A percentile compares a stretch with the other conserved stretches of the same genome.
Conservation (phyloP, 345 rosid genomes). For the Euphorbia peplus region DNA sequence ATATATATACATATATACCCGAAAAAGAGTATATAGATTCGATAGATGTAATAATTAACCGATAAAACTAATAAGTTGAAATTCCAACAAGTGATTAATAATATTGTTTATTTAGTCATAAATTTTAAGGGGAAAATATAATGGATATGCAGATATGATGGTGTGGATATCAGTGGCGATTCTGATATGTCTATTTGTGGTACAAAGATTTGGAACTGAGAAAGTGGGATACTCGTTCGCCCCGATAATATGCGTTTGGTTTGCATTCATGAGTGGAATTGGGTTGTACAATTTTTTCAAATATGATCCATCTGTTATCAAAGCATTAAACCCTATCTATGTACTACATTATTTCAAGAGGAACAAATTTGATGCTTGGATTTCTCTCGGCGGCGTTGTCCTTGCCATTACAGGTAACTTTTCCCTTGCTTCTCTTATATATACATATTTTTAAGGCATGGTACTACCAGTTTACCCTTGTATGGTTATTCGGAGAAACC, state of each 20-base stretch:
- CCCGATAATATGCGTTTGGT: conserved; percentile 34
- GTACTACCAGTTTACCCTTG: no score
- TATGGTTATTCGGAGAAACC: no score
- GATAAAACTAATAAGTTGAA: no score
- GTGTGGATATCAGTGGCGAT: conserved; percentile 31
- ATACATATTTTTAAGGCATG: no score
- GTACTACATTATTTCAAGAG: conserved; percentile 28
- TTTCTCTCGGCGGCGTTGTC: conserved; percentile 35
- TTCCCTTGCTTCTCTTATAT: no score
- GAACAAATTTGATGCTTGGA: conserved; percentile 31
- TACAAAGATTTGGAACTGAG: conserved; percentile 35
- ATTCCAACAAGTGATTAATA: no score
- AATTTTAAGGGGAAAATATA: no score
- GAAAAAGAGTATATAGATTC: no score
- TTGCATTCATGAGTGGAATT: conserved; percentile 17
- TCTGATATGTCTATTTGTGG: conserved; percentile 24
- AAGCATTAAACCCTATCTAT: conserved; percentile 27
- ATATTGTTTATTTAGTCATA: no score
- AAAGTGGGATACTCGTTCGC: conserved; percentile 34
- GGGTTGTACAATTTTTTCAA: conserved; percentile 30
- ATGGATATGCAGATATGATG: conserved; percentile 17
- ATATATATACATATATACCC: no score
- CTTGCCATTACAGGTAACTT: conserved; percentile 37
- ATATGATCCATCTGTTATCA: conserved; percentile 24
- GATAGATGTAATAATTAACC: no score